Evolutionary conservation across 2,329 filamentous ascomycete species (phyloP).

Genomic region (Hypoxylon sp.): DNA sequence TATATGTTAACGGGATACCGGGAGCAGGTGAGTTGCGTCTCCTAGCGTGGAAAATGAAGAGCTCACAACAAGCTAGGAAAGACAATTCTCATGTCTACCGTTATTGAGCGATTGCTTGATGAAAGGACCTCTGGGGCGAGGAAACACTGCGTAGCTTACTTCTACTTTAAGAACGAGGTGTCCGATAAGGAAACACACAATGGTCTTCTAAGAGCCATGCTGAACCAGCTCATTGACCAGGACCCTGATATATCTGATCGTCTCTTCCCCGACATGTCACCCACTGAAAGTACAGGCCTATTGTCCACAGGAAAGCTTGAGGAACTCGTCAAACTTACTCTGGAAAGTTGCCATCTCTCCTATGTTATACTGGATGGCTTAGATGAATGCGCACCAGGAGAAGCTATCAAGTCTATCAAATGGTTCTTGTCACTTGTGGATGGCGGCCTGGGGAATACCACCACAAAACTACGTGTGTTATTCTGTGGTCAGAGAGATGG

Average conservation of each 20-base stretch:
- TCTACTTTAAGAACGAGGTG: slow-evolving; percentile 21
- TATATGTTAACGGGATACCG: slow-evolving; percentile 3
- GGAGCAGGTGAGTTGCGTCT: slow-evolving; percentile 1
- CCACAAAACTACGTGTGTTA: not conserved
- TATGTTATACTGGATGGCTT: slow-evolving; percentile 24
- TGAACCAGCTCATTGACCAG: slow-evolving; percentile 9
- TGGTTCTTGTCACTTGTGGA: slow-evolving; percentile 16
- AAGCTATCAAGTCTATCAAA: slow-evolving; percentile 2
- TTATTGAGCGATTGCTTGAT: not conserved
- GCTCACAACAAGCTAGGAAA: not conserved
- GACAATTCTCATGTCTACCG: not conserved
- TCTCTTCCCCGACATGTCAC: slow-evolving; percentile 1
- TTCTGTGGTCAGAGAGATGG: slow-evolving; percentile 23
- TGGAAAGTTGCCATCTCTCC: slow-evolving; percentile 2
- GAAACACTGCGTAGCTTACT: slow-evolving; percentile 12
- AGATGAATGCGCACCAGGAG: slow-evolving; percentile 10
- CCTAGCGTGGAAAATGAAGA: not conserved
- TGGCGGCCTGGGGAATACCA: not conserved
- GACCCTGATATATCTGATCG: slow-evolving; percentile 11
- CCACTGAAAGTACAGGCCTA: not conserved
- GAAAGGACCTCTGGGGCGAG: not conserved
- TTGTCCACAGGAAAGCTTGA: not conserved
- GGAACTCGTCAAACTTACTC: not conserved
- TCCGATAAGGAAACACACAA: slow-evolving; percentile 5
- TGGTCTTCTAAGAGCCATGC: slow-evolving; percentile 11